Conservation (phyloP, 169 alveolate species). For the Perkinsus olseni region DNA sequence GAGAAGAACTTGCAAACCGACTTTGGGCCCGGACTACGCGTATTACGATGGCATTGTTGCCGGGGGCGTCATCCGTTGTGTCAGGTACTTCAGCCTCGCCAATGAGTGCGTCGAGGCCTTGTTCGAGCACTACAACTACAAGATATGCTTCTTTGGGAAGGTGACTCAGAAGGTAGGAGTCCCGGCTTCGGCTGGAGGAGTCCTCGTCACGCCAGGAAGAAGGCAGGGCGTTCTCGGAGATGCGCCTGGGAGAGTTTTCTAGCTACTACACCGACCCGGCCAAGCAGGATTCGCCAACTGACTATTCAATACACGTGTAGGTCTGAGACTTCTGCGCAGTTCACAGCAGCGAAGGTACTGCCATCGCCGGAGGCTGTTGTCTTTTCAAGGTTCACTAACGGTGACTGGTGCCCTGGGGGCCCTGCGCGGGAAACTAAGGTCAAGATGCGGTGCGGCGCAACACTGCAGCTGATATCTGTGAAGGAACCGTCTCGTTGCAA, state of each 20-base stretch:
- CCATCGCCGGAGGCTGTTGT: too few relatives aligned
- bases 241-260: background rate
- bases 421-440: background rate
- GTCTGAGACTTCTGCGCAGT: background rate
- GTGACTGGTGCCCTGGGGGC: background rate
- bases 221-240: background rate
- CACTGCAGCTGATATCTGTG: background rate
- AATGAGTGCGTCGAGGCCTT: background rate
- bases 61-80: background rate
- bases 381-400: background rate
- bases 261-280: background rate
- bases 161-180: background rate
- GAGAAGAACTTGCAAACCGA: background rate
- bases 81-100: background rate
- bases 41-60: background rate
- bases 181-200: background rate
- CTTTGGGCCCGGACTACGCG: background rate
- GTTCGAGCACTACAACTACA: background rate
- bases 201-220: background rate
- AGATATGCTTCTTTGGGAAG: background rate
- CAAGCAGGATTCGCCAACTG: background rate
- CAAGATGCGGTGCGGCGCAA: background rate
- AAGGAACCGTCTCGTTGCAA: background rate
- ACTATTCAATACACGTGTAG: background rate
- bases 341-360: background rate